Conservation (phyloP, 257 asterid species). For the Ilex aquifolium region DNA sequence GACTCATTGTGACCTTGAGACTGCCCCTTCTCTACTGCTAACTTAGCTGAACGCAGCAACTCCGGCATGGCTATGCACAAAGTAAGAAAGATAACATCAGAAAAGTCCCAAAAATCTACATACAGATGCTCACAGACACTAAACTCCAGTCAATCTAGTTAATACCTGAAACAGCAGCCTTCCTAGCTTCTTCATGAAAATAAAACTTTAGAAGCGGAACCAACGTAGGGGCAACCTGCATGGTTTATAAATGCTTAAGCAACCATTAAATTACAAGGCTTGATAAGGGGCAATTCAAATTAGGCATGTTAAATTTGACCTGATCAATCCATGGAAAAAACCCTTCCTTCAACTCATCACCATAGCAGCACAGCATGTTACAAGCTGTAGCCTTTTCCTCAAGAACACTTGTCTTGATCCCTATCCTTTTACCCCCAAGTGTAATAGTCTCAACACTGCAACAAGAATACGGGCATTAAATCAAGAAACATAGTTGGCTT, state of each 20-base stretch:
- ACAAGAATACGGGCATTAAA: neutral
- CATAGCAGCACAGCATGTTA: slow-evolving; percentile 98
- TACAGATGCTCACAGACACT: too few species aligned
- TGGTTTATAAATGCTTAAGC: neutral
- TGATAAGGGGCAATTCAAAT: too few species aligned
- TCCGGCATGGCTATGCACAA: slow-evolving; percentile 84
- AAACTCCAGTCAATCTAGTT: too few species aligned
- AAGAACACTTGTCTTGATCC: slow-evolving; percentile 89
- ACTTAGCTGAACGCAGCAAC: slow-evolving; percentile 80
- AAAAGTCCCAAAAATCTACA: too few species aligned
- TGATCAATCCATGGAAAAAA: slow-evolving; percentile 98
- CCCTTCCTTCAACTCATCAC: slow-evolving; percentile 96
- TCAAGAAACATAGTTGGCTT: too few species aligned
- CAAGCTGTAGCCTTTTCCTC: slow-evolving; percentile 99
- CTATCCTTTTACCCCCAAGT: slow-evolving; percentile 93
- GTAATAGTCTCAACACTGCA: slow-evolving; percentile 98
- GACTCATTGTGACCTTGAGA: slow-evolving; percentile 83
- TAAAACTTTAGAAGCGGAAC: slow-evolving; percentile 90
- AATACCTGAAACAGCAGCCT: slow-evolving; percentile 92
- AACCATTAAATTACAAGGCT: too few species aligned
- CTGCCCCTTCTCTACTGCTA: slow-evolving; percentile 90
- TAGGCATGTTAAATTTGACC: slow-evolving; percentile 25
- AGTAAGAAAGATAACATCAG: neutral
- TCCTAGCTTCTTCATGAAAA: slow-evolving; percentile 98
- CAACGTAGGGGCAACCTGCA: slow-evolving; percentile 90